Conservation (phyloP, 2,329 filamentous ascomycete species). For the Arthroderma uncinatum region DNA sequence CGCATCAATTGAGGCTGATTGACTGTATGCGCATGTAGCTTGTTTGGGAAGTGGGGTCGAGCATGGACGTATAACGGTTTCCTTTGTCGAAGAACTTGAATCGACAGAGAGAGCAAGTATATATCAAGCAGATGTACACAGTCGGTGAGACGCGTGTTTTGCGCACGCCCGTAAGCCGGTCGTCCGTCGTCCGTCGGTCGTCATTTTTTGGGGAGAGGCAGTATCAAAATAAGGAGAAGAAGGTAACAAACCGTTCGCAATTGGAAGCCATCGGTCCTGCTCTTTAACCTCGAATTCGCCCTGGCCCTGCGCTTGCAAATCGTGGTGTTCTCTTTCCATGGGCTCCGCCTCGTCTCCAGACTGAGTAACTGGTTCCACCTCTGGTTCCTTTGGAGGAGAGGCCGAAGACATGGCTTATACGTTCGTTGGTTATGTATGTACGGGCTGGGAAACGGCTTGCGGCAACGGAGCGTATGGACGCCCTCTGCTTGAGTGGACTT, state of each 20-base stretch:
- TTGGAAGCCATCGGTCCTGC: slow-evolving; percentile 98
- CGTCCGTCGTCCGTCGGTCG: too few species aligned
- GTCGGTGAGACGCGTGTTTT: neutral
- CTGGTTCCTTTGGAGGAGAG: slow-evolving; percentile 68
- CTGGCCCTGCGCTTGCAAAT: slow-evolving; percentile 62
- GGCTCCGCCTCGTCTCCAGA: slow-evolving; percentile 79
- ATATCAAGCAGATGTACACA: neutral
- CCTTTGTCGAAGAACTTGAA: too few species aligned
- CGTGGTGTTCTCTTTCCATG: slow-evolving; percentile 66
- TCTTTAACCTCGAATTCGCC: slow-evolving; percentile 99
- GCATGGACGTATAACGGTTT: too few species aligned
- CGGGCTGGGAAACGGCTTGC: slow-evolving; percentile 31
- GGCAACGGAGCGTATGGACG: slow-evolving; percentile 25
- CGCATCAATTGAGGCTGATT: slow-evolving; percentile 1
- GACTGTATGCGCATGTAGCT: neutral
- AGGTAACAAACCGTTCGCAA: slow-evolving; percentile 92
- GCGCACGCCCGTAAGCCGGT: neutral
- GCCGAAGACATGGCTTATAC: too few species aligned
- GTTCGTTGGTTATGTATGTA: too few species aligned
- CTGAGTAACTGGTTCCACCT: slow-evolving; percentile 86
- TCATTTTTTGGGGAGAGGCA: too few species aligned
- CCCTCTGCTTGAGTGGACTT: slow-evolving; percentile 8
- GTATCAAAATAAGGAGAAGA: neutral
- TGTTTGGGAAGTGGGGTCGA: neutral
- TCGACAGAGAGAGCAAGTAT: too few species aligned